A percentile compares a stretch with the other conserved stretches of the same genome.
Conservation (phyloP, 345 rosid species). For the Gossypium sturtianum region DNA sequence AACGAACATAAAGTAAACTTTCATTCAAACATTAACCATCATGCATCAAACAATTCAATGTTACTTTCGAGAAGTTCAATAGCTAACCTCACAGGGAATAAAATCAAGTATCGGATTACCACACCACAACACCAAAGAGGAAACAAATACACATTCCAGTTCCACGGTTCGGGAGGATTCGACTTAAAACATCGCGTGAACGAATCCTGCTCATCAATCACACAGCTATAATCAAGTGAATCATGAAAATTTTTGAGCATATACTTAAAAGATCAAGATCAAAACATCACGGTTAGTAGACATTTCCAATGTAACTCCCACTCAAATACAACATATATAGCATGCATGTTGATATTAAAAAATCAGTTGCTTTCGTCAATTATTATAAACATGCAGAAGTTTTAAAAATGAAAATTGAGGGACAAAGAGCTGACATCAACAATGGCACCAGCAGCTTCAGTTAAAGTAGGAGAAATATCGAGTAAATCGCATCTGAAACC, state of each 20-base stretch:
- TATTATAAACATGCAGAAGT: background rate
- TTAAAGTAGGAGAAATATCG: conserved; percentile 78
- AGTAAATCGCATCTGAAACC: conserved; percentile 70
- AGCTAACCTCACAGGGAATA: conserved; percentile 79
- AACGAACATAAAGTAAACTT: background rate
- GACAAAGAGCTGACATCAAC: conserved; percentile 58
- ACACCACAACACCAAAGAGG: conserved; percentile 95
- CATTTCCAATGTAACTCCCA: background rate
- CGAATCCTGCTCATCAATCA: conserved; percentile 50
- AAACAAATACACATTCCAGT: conserved; percentile 88
- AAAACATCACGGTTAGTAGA: background rate
- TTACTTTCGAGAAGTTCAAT: background rate
- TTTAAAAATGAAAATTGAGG: background rate
- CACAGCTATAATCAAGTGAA: background rate
- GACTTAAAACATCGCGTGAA: conserved; percentile 97
- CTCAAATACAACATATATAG: too few species aligned
- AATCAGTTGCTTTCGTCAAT: background rate
- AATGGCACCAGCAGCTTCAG: conserved; percentile 98
- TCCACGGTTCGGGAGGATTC: conserved; percentile 92
- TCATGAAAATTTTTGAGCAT: background rate
- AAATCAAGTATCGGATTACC: conserved; percentile 64
- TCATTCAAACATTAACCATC: background rate
- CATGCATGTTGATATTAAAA: background rate
- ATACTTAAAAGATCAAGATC: background rate
- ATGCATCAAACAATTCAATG: conserved; percentile 4